Evolutionary conservation across 192 early-diverging fungal genomes (phyloP).

Genomic region (Coemansia sp.): DNA sequence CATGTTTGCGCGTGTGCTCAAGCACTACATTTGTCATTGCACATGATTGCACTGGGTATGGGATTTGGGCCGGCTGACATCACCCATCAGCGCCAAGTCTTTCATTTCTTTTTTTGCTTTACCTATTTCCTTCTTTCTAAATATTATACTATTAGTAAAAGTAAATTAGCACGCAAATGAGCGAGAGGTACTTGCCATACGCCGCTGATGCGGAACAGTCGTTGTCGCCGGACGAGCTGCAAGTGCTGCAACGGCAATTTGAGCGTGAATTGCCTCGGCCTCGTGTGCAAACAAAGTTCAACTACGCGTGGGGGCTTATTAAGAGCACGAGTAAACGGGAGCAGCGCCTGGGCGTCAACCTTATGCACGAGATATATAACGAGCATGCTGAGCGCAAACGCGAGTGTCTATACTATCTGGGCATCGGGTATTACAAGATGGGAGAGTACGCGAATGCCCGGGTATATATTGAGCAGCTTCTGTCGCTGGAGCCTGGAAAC

Average conservation of each 20-base stretch:
- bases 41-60: slow-evolving; percentile 5
- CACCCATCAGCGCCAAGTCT: not conserved
- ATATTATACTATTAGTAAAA: not conserved
- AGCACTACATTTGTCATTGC: not conserved
- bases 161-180: slow-evolving; percentile 10
- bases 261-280: slow-evolving; percentile 66
- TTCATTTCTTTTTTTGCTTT: not conserved
- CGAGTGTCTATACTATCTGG: slow-evolving; percentile 95
- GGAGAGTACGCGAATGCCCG: slow-evolving; percentile 82
- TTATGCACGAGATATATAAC: slow-evolving; percentile 82
- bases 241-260: slow-evolving; percentile 68
- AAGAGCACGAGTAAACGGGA: slow-evolving; percentile 65
- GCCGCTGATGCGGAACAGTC: slow-evolving; percentile 48
- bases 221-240: slow-evolving; percentile 40
- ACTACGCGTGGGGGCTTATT: slow-evolving; percentile 93
- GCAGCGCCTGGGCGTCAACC: slow-evolving; percentile 73
- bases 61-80: not conserved
- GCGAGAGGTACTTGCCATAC: slow-evolving; percentile 37
- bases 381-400: slow-evolving; percentile 79
- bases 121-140: not conserved
- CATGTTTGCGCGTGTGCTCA: not conserved
- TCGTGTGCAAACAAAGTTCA: slow-evolving; percentile 91
- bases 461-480: slow-evolving; percentile 77
- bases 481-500: slow-evolving; percentile 83
- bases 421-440: slow-evolving; percentile 87